Evolutionary conservation across 192 early-diverging fungal species (phyloP).

Genomic region (Blastocladiella britannica): DNA sequence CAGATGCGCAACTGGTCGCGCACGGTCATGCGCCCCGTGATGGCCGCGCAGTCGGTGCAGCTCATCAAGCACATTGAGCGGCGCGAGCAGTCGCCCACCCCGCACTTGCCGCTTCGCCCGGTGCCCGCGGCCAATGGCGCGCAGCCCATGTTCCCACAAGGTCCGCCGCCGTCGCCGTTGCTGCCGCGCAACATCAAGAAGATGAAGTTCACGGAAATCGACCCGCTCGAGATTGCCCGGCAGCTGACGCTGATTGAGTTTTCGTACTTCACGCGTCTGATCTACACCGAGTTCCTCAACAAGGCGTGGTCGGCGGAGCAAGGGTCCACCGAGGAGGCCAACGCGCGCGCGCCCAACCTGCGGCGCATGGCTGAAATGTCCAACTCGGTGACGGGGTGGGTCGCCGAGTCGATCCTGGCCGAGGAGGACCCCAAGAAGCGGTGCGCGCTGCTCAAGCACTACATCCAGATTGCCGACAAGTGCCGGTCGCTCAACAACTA

Average conservation of each 20-base stretch:
- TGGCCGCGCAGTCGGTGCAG: slow-evolving; percentile 44
- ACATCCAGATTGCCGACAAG: slow-evolving; percentile 59
- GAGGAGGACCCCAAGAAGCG: slow-evolving; percentile 68
- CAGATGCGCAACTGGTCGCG: slow-evolving; percentile 53
- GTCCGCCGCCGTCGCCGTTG: slow-evolving; percentile 55
- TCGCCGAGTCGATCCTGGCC: slow-evolving; percentile 56
- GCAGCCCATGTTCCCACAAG: slow-evolving; percentile 13
- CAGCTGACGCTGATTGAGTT: slow-evolving; percentile 89
- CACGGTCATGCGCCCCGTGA: slow-evolving; percentile 45
- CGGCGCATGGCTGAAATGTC: slow-evolving; percentile 66
- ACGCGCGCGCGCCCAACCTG: slow-evolving; percentile 50
- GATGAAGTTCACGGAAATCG: slow-evolving; percentile 68
- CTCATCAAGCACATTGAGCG: slow-evolving; percentile 60
- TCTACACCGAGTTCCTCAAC: slow-evolving; percentile 70
- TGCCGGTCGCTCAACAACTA: slow-evolving; percentile 84
- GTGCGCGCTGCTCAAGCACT: slow-evolving; percentile 52
- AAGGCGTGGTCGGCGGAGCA: slow-evolving; percentile 63
- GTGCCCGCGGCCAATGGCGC: slow-evolving; percentile 32
- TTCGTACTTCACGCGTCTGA: slow-evolving; percentile 55
- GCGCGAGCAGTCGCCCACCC: slow-evolving; percentile 17
- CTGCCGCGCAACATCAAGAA: slow-evolving; percentile 59
- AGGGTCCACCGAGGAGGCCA: slow-evolving; percentile 32
- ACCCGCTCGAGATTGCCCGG: slow-evolving; percentile 77
- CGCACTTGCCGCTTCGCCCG: slow-evolving; percentile 15
- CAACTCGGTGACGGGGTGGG: slow-evolving; percentile 75